Base-by-base conservation (phyloP, 2,329 filamentous ascomycete genomes). In the Fusarium begoniae region DNA sequence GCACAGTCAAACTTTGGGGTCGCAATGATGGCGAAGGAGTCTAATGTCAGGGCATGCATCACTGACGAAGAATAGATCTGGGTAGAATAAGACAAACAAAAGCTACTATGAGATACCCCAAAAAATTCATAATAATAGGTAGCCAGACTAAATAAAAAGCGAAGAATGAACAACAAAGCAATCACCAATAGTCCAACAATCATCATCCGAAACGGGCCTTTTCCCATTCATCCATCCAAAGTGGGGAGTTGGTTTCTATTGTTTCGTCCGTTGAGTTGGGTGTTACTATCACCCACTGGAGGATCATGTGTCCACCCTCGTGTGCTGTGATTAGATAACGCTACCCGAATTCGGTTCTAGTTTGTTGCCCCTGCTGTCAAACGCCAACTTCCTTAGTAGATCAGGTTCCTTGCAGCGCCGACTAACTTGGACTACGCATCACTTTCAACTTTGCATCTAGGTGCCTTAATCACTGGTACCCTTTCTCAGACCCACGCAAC, bases 1-100 rank as follows among this genome's bases (percentile, higher is more conserved):
- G 95, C 61, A 98, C 96, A 5, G 94, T 98, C 57, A 99, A 99
- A 86, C 86, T 99, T 6, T 99, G 96, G 96, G 94, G 94, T 9
- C 90, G 95, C 73, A 96, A 98, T 74, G 93, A 94, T 80, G 89
- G 89, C 64, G 87, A 91, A 75, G 83, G 83, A 30, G 75, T 89
- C 38, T 90, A 51, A 35, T 17, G 28, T 51, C 30, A 76, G 79
- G 30, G 75, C 79, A 30, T 50, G 75, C 79, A 30, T 50, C 60
- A 44, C 30, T 59, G 24, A 54, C 38, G 50, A 30, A 50, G 38
- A 53, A 61, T 68, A 66, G 47, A 61, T 60, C 51, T 68, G 58
- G 66, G 59, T 68, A 58, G 68, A 69, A 63, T 64, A 54, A 69
- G 63, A 70, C 53, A 70, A 62, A 73, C 57, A 67, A 56, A 53